Evolutionary conservation across 208 protist species (phyloP), one percentile per base, ranked within the genome.

Genomic region (Leishmania lainsoni): DNA sequence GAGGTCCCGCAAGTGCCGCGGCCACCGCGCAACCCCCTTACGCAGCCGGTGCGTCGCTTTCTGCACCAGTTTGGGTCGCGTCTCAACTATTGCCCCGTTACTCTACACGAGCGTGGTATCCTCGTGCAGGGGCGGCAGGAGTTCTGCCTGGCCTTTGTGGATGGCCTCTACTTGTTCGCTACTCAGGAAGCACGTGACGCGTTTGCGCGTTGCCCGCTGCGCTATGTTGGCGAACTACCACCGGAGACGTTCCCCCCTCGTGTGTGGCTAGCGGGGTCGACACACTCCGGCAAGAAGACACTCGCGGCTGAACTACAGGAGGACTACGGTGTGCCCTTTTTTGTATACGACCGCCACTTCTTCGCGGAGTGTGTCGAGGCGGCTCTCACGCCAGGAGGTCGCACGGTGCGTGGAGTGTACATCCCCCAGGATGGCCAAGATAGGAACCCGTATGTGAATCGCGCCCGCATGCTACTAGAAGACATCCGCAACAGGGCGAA

Each of bases 81-180:
- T 6, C 83, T 96, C 17, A 63, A 96, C 69, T 97, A 94, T 86
- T 98, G 95, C 79, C 95, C 95, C 10, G 95, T 98, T 49, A 93
- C 93, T 32, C 79, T 96, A 45, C 80, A 90, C 63, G 86, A 94
- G 69, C 86, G 90, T 76, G 81, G 89, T 6, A 83, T 97, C 22
- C 86, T 98, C 1, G 85, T 96, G 39, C 90, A 87, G 22, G 95
- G 95, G 35, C 76, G 82, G 39, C 83, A 88, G 52, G 93, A 96
- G 6, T 72, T 92, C 49, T 92, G 91, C 78, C 69, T 90, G 66
- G 76, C 82, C 72, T 97, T 91, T 83, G 58, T 85, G 14, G 85
- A 86, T 45, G 83, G 91, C 39, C 83, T 96, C n/a, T 96, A 97
- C 87, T 35, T 91, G 51, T 98, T 98, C 79, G 85, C 89, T n/a